Evolutionary conservation across 2,329 filamentous ascomycete species (phyloP).

Genomic region (Neophaeococcomyces mojaviensis): DNA sequence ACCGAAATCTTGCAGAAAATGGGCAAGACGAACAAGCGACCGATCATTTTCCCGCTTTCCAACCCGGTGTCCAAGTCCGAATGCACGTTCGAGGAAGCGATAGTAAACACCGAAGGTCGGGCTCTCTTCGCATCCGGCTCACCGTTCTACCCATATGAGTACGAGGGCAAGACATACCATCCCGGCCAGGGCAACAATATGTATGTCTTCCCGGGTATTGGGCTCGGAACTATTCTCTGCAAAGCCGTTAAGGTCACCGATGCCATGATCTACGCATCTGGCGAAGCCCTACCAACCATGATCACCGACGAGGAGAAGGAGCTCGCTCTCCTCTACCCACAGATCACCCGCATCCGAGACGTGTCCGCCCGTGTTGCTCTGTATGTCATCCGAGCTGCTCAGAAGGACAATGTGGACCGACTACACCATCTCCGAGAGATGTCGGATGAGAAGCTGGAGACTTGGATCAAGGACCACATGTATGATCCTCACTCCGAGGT

Average conservation of each 20-base stretch:
- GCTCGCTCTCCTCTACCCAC: conserved; percentile 80
- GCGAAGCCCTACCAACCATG: conserved; percentile 67
- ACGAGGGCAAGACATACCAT: conserved; percentile 62
- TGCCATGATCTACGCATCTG: conserved; percentile 94
- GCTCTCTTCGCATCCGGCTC: conserved; percentile 93
- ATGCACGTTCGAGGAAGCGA: conserved; percentile 91
- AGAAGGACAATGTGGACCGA: conserved; percentile 64
- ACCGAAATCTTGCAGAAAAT: conserved; percentile 68
- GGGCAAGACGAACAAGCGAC: conserved; percentile 60
- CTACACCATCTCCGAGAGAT: conserved; percentile 38
- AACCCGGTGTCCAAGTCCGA: conserved; percentile 96
- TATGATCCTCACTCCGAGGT: conserved; percentile 43
- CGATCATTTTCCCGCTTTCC: conserved; percentile 92
- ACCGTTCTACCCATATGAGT: conserved; percentile 69
- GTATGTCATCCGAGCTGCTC: conserved; percentile 87
- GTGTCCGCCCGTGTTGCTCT: conserved; percentile 79
- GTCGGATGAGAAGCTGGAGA: conserved; percentile 36
- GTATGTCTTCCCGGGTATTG: conserved; percentile 96
- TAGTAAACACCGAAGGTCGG: conserved; percentile 82
- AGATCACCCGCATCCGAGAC: conserved; percentile 83
- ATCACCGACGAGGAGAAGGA: conserved; percentile 75
- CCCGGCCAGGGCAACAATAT: conserved; percentile 74
- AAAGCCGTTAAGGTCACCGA: conserved; percentile 83
- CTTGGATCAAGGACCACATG: conserved; percentile 43
- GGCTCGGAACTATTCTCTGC: conserved; percentile 83